Evolutionary conservation across 352 stramenopile genomes (phyloP), one percentile per base, ranked within the genome.

Genomic region (Phytophthora lateralis): DNA sequence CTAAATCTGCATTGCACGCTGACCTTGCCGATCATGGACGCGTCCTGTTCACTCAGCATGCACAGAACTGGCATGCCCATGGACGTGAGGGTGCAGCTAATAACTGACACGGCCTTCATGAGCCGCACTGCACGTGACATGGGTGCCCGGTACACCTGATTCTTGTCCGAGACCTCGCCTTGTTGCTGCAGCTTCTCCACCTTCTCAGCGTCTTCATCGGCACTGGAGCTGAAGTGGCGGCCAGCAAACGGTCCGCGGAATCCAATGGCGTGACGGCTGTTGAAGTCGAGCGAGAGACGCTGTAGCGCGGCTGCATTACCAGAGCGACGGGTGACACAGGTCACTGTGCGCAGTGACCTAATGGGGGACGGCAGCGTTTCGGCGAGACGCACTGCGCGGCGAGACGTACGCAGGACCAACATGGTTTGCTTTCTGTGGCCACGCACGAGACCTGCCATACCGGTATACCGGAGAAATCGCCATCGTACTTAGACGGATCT

Each of bases 101-200:
- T 95, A 18, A 95, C 61, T 4, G 86, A 95, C 35, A 95, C 82
- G n/a, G 79, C 82, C 69, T 95, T 95, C 84, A 93, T 95, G 27
- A 93, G 71, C 10, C 82, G 85, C 44, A 95, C 86, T 17, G 82
- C 80, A 45, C 82, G 82, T 6, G 77, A 67, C 78, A 94, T 91
- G 6, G 85, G 85, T 5, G 70, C 85, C 50, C 80, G 60, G 54
- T 94, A 94, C 51, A 92, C 78, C 2, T 86, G 58, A 14, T 66
- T 29, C 38, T 34, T 61, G 4, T 17, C 44, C 12, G 64, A 11
- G 5, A 27, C 15, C 0, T 21, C 44, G 10, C 14, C 38, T 21
- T 26, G 10, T 12, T 44, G 38, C 17, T 35, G 20, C 9, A 46
- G 29, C 2, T 30, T 56, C 15, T 65, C 44, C 18, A 35, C 35